Evolutionary conservation across 148 eudicot genomes (phyloP).

Genomic region (Tetragonia tetragonoides): DNA sequence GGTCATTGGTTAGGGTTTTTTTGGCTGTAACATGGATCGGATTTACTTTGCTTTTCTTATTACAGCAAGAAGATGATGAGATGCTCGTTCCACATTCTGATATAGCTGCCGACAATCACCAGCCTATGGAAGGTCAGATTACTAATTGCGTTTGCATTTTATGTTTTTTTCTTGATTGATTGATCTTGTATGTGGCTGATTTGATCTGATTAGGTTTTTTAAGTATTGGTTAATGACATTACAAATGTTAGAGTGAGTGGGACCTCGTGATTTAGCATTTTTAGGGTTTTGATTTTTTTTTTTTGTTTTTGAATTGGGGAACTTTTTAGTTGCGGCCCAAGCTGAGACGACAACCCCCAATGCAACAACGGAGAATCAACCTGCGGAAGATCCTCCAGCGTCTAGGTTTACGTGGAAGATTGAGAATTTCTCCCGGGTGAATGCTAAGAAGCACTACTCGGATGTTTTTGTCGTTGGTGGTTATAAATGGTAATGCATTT

Average conservation of each 20-base stretch:
- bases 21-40: constrained; percentile 27
- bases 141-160: not conserved
- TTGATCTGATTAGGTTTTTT: constrained; percentile 16
- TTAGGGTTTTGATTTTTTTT: constrained; percentile 27
- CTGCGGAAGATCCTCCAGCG: constrained; percentile 67
- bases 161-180: not conserved
- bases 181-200: constrained; percentile 14
- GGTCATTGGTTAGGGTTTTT: constrained; percentile 22
- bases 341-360: constrained; percentile 34
- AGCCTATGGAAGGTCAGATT: constrained; percentile 85
- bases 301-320: constrained; percentile 11
- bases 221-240: not conserved
- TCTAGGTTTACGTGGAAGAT: constrained; percentile 84
- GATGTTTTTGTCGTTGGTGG: constrained; percentile 78
- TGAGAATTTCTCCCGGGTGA: constrained; percentile 68
- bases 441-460: constrained; percentile 74
- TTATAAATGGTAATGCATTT: constrained; percentile 64
- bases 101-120: constrained; percentile 49
- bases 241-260: not conserved
- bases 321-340: constrained; percentile 43
- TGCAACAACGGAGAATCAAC: constrained; percentile 53
- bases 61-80: constrained; percentile 80
- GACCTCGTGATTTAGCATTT: not conserved
- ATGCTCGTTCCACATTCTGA: constrained; percentile 85
- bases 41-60: constrained; percentile 21